Evolutionary conservation across 371 early-diverging fungal species (phyloP), one percentile per base, ranked within the genome.

Genomic region (Umbelopsis sp.): DNA sequence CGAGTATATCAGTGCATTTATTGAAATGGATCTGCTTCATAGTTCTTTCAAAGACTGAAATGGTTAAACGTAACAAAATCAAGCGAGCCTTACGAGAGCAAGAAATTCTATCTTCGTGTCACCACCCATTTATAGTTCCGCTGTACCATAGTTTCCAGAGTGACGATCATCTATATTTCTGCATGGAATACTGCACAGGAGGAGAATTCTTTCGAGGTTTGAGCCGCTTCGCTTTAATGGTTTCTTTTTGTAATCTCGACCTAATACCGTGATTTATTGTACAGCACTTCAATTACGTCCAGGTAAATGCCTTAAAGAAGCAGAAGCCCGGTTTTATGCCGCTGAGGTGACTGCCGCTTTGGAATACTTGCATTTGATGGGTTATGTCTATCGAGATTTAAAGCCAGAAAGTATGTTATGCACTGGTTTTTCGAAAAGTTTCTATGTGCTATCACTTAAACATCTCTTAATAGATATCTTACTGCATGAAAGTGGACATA

Each of bases 121-220:
- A 95, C 79, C 96, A 94, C 71, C 97, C 97, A 6, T 97, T 96
- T 81, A 93, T 98, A 74, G 94, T 97, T 20, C 92, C 97, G 32
- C 84, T 98, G 50, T 94, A 95, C 80, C 94, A 95, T 81, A 91
- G 92, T 8, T 97, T 97, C 78, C 96, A 97, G 76, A 91, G 92
- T 65, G 89, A 93, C 66, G 90, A 93, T 65, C 86, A 96, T 68
- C 80, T 97, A 37, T 97, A 94, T 75, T 89, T 98, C 67, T 91
- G 96, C 70, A 94, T 97, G 93, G 98, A 99, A 72, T 98, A 96
- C 81, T 96, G 97, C 70, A 84, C 89, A 64, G 98, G 99, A 48
- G 99, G 99, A 44, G 99, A 99, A 82, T 96, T 96, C 76, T 95
- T 93, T 77, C 78, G 93, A 81, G 93, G 87, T 87, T 76, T 69